Conservation (phyloP, 2,329 filamentous ascomycete species). For the Neopestalotiopsis rosae region DNA sequence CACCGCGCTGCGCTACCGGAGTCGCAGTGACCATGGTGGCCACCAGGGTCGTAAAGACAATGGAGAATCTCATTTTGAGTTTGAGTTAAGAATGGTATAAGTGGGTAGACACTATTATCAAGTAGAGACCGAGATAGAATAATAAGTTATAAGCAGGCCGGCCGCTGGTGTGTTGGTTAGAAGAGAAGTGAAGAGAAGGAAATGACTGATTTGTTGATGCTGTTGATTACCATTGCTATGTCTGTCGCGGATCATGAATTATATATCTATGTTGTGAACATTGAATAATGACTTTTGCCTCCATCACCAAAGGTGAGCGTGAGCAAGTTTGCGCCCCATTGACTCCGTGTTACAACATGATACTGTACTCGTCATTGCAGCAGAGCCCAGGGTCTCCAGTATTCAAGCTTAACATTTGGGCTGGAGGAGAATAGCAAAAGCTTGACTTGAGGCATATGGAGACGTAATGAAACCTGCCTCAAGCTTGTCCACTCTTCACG, state of each 20-base stretch:
- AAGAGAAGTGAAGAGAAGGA: not conserved
- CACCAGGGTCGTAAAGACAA: conserved; percentile 12
- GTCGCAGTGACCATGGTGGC: conserved; percentile 13
- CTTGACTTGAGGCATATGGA: not conserved
- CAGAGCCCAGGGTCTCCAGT: not conserved
- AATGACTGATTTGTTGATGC: not conserved
- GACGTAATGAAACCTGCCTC: conserved; percentile 1
- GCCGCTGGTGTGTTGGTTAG: not conserved
- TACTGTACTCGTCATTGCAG: conserved; percentile 6
- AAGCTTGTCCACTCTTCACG: not conserved
- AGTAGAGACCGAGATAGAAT: not conserved
- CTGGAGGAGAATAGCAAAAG: not conserved
- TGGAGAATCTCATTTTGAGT: conserved; percentile 13
- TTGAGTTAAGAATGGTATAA: not conserved
- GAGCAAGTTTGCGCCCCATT: not conserved
- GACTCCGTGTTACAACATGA: conserved; percentile 8
- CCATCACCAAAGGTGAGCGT: not conserved
- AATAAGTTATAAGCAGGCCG: conserved; percentile 1
- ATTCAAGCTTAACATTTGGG: conserved; percentile 3
- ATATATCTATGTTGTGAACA: not conserved
- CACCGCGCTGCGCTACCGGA: conserved; percentile 13
- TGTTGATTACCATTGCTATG: not conserved
- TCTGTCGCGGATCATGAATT: not conserved
- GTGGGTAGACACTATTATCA: not conserved
- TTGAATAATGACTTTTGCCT: not conserved